Percentiles rank a stretch among this genome's conserved stretches.
Conservation (phyloP, 2,329 filamentous ascomycete genomes). For the Alternaria gansuensis region DNA sequence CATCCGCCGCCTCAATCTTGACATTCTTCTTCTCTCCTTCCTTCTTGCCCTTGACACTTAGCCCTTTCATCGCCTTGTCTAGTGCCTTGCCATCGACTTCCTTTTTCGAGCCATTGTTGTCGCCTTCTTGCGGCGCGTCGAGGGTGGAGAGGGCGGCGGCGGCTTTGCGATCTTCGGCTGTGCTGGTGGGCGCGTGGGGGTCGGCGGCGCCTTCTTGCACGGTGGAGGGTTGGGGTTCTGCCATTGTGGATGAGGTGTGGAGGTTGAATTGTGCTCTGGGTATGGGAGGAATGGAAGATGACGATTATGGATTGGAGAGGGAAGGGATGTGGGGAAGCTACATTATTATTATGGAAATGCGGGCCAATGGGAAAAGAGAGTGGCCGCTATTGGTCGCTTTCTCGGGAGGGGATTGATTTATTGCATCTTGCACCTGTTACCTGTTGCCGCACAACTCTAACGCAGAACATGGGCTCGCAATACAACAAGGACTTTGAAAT, state of each 20-base stretch:
- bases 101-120: conserved; percentile 60
- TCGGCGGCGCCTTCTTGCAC: conserved; percentile 68
- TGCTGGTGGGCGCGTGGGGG: conserved; percentile 55
- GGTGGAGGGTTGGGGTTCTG: conserved; percentile 66
- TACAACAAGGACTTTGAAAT: too few species aligned
- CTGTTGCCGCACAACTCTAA: neutral
- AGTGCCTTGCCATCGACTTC: conserved; percentile 75
- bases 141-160: conserved; percentile 76
- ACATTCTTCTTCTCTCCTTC: conserved; percentile 61
- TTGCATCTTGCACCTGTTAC: neutral
- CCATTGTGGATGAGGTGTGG: conserved; percentile 58
- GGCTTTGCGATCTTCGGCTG: conserved; percentile 80
- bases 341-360: neutral
- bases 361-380: conserved; percentile 32
- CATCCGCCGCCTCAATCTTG: conserved; percentile 78
- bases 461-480: neutral
- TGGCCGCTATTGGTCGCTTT: conserved; percentile 25
- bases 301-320: conserved; percentile 4
- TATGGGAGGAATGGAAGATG: neutral
- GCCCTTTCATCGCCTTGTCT: conserved; percentile 74
- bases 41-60: conserved; percentile 57
- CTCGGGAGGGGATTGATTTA: neutral
- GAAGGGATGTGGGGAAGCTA: conserved; percentile 22
- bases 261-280: conserved; percentile 2
- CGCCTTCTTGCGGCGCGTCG: conserved; percentile 64